Evolutionary conservation across 2,329 filamentous ascomycete genomes (phyloP).

Genomic region (Ophioceras dolichostomum): DNA sequence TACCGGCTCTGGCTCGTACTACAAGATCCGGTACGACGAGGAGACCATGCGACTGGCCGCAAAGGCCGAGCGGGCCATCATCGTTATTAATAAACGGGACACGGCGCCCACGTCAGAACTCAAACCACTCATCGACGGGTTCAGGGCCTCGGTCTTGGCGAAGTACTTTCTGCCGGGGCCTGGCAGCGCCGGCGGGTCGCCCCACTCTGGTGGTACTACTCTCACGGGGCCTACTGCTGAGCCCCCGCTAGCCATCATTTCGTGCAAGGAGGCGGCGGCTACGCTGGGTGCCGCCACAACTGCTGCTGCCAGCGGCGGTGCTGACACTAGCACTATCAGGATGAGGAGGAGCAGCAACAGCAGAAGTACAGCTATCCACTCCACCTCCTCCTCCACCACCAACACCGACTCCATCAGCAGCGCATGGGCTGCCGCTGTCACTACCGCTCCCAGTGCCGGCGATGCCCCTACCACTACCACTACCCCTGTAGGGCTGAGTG

Average conservation of each 20-base stretch:
- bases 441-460: background rate
- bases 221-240: too few species aligned
- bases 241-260: constrained; percentile 53
- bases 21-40: constrained; percentile 36
- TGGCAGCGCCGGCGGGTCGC: constrained; percentile 1
- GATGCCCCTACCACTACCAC: background rate
- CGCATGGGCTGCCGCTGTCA: background rate
- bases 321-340: constrained; percentile 4
- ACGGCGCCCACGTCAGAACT: constrained; percentile 21
- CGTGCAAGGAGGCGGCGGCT: constrained; percentile 50
- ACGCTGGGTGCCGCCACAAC: background rate
- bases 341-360: too few species aligned
- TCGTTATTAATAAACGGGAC: constrained; percentile 55
- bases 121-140: constrained; percentile 23
- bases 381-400: background rate
- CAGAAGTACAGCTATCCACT: too few species aligned
- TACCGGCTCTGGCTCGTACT: constrained; percentile 12
- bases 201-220: too few species aligned
- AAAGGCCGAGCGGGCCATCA: constrained; percentile 32
- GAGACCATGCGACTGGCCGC: constrained; percentile 44
- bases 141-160: constrained; percentile 17
- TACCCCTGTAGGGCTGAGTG: background rate
- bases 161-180: constrained; percentile 20
- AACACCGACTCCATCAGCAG: background rate
- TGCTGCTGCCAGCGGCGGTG: background rate